phyloP scores from a whole-genome alignment of 192 early-diverging fungal genomes.

The Umbelopsis sp. region DNA sequence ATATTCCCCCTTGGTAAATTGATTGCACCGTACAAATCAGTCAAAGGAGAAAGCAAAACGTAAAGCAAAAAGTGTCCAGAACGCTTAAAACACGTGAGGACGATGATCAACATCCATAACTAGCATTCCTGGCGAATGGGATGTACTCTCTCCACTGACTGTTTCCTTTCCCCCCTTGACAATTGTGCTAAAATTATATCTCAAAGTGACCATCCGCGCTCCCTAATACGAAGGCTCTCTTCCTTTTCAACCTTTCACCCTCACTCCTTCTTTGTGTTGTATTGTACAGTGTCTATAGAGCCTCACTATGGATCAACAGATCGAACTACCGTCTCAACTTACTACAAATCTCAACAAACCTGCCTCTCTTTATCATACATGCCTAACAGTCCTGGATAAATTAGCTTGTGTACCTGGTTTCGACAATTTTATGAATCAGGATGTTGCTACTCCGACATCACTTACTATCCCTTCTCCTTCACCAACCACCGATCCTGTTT shows the following conservation, averaged over 20 bases:
- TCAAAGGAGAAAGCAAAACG: neutral
- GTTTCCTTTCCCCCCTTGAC: neutral
- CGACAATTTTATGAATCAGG: conserved; percentile 57
- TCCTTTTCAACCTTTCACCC: neutral
- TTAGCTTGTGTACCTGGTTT: conserved; percentile 71
- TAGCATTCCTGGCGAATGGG: conserved; percentile 1
- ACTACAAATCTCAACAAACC: conserved; percentile 34
- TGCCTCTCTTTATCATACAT: conserved; percentile 73
- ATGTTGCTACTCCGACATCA: conserved; percentile 39
- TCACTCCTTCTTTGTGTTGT: neutral
- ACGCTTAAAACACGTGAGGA: conserved; percentile 6
- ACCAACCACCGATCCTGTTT: conserved; percentile 57
- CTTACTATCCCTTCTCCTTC: conserved; percentile 35
- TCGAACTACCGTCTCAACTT: neutral
- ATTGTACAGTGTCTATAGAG: neutral
- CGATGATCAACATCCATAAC: neutral
- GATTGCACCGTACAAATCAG: no score
- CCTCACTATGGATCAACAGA: conserved; percentile 9
- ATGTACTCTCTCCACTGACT: neutral
- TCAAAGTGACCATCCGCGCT: neutral
- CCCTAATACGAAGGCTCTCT: conserved; percentile 7
- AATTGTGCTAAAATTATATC: conserved; percentile 1
- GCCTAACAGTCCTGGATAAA: conserved; percentile 66
- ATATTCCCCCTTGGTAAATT: neutral
- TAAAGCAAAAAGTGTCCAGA: neutral